These are phyloP conservation scores for Salix dunnii DNA, from an alignment of 345 rosid genomes.

Conservation along the genomic window DNA sequence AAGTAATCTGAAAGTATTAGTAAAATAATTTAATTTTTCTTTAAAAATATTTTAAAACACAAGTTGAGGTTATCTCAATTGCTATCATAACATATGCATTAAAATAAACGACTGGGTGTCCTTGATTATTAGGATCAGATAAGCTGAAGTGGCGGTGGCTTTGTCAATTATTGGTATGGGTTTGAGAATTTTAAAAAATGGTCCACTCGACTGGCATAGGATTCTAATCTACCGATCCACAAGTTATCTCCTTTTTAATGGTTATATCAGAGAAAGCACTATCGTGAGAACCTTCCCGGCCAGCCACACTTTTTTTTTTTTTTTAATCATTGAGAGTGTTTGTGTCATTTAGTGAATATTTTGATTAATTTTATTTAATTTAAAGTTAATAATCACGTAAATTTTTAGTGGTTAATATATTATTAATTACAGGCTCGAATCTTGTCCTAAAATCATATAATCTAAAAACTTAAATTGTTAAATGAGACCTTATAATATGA, in stretches of 20 bases:
- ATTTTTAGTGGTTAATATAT: too few relatives aligned
- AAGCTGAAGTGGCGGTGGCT: slow-evolving; percentile 1
- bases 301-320: background rate
- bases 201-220: slow-evolving; percentile 49
- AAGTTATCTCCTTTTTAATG: slow-evolving; percentile 20
- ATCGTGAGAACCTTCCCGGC: slow-evolving; percentile 29
- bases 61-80: background rate
- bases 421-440: too few relatives aligned
- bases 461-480: too few relatives aligned
- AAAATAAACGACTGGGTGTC: slow-evolving; percentile 9
- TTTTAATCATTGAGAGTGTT: too few relatives aligned
- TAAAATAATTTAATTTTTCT: too few relatives aligned
- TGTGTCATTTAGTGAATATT: too few relatives aligned
- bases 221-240: slow-evolving; percentile 43
- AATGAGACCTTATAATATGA: too few relatives aligned
- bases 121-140: background rate
- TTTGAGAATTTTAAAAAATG: slow-evolving; percentile 14
- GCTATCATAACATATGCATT: slow-evolving; percentile 4
- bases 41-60: too few relatives aligned
- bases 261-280: slow-evolving; percentile 19
- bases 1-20: too few relatives aligned
- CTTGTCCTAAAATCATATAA: accelerated
- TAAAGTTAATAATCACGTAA: accelerated
- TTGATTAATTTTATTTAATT: too few relatives aligned
- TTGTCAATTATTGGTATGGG: slow-evolving; percentile 38